These are phyloP conservation scores for Carex sylvatica DNA, from an alignment of 202 grass and related monocot species.

Conservation along the genomic window DNA sequence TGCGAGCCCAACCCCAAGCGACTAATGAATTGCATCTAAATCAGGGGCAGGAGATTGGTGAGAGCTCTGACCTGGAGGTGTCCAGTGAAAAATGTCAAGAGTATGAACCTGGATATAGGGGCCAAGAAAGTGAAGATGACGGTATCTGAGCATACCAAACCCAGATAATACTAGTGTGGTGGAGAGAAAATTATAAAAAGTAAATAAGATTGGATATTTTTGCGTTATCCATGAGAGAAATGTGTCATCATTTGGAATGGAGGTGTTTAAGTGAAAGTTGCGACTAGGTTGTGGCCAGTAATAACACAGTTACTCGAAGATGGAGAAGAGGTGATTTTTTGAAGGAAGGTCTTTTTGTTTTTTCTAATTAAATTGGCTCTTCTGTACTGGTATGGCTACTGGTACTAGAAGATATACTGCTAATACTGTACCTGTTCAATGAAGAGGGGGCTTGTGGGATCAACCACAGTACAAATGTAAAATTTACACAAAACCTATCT, in stretches of 20 bases:
- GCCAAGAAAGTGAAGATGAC: conserved; percentile 25
- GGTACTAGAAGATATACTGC: background rate
- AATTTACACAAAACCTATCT: background rate
- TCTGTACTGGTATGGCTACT: background rate
- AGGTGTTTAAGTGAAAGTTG: background rate
- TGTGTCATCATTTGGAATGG: background rate
- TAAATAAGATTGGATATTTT: background rate
- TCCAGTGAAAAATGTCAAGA: conserved; percentile 48
- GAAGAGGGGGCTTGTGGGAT: background rate
- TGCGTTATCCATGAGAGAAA: background rate
- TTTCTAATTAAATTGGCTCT: background rate
- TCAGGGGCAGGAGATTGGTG: conserved; percentile 47
- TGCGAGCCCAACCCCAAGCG: conserved; percentile 63
- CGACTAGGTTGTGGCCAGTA: background rate
- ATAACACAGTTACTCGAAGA: background rate
- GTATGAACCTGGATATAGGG: conserved; percentile 34
- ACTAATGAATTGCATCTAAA: conserved; percentile 35
- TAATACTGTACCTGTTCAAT: background rate
- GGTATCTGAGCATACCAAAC: background rate
- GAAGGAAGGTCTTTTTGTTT: background rate
- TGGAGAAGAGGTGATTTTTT: background rate
- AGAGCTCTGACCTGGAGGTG: conserved; percentile 34
- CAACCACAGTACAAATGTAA: conserved; percentile 4
- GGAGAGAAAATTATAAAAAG: background rate
- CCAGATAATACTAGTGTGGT: background rate